Percentiles rank a stretch among this genome's conserved stretches.
These are phyloP conservation scores for Diaporthe humulicola DNA, from an alignment of 2,329 filamentous ascomycete genomes.

Conservation along the genomic window DNA sequence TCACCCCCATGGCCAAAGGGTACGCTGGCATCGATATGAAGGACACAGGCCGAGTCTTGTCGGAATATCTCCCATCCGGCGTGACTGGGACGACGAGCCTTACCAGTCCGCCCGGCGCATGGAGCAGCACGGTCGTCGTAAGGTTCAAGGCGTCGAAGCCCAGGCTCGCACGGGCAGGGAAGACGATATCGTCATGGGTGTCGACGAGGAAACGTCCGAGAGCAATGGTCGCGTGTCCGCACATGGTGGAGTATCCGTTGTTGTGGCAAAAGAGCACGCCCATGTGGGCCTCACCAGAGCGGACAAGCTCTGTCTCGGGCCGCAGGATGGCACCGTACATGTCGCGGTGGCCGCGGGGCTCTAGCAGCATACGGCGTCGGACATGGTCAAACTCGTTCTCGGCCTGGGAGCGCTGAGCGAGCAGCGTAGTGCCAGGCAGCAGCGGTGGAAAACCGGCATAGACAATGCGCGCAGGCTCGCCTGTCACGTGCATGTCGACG, in stretches of 20 bases:
- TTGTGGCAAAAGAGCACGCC: conserved; percentile 63
- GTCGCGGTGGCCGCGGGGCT: conserved; percentile 62
- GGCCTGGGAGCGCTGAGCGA: conserved; percentile 55
- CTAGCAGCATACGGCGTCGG: conserved; percentile 57
- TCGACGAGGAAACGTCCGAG: conserved; percentile 59
- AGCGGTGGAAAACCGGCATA: conserved; percentile 53
- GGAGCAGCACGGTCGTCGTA: background rate
- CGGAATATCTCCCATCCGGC: background rate
- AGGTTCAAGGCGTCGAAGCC: background rate
- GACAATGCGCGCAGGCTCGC: conserved; percentile 63
- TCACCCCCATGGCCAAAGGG: background rate
- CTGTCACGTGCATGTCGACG: conserved; percentile 62
- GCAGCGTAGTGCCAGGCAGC: conserved; percentile 52
- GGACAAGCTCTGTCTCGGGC: conserved; percentile 56
- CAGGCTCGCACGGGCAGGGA: conserved; percentile 48
- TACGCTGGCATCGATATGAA: background rate
- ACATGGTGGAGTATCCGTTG: conserved; percentile 63
- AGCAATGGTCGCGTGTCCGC: conserved; percentile 64
- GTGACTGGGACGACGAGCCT: background rate
- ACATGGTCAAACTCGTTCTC: conserved; percentile 54
- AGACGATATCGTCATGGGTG: conserved; percentile 53
- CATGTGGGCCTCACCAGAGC: conserved; percentile 56
- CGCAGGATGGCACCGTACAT: conserved; percentile 65
- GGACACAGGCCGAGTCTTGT: background rate
- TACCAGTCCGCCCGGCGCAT: conserved; percentile 3